Evolutionary conservation across 805 yeast genomes (phyloP).

Genomic region (Tanozyma kutaoensis): DNA sequence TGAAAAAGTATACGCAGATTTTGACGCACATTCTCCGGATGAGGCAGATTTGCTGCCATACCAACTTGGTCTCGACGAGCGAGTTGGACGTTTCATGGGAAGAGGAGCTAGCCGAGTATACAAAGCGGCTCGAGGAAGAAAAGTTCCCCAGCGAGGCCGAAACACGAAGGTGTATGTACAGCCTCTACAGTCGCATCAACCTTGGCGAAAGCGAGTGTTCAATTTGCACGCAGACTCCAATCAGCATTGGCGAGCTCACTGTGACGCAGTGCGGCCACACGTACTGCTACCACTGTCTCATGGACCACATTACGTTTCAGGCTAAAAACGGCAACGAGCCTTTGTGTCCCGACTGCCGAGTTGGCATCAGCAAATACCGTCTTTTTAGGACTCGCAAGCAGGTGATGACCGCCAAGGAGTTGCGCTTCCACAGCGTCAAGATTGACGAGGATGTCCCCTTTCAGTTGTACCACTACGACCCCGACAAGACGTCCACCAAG

Average conservation of each 20-base stretch:
- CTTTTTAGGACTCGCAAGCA: constrained; percentile 29
- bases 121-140: constrained; percentile 1
- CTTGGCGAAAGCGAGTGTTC: constrained; percentile 58
- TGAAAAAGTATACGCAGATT: constrained; percentile 65
- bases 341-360: constrained; percentile 71
- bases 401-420: constrained; percentile 12
- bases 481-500: constrained; percentile 54
- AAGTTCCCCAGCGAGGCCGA: constrained; percentile 9
- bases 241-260: constrained; percentile 36
- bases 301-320: constrained; percentile 67
- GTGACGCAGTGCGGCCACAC: constrained; percentile 74
- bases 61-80: constrained; percentile 43
- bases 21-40: constrained; percentile 72
- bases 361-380: constrained; percentile 32
- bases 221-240: constrained; percentile 65
- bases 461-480: constrained; percentile 29
- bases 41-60: constrained; percentile 83
- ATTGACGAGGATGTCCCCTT: constrained; percentile 12
- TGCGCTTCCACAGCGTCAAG: constrained; percentile 16
- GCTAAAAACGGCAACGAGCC: constrained; percentile 27
- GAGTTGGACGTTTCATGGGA: constrained; percentile 40
- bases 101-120: constrained; percentile 7
- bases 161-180: constrained; percentile 11
- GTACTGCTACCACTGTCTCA: constrained; percentile 61
- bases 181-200: constrained; percentile 14